phyloP scores from a whole-genome alignment of 78 protist species.

The Thecamonas trahens region DNA sequence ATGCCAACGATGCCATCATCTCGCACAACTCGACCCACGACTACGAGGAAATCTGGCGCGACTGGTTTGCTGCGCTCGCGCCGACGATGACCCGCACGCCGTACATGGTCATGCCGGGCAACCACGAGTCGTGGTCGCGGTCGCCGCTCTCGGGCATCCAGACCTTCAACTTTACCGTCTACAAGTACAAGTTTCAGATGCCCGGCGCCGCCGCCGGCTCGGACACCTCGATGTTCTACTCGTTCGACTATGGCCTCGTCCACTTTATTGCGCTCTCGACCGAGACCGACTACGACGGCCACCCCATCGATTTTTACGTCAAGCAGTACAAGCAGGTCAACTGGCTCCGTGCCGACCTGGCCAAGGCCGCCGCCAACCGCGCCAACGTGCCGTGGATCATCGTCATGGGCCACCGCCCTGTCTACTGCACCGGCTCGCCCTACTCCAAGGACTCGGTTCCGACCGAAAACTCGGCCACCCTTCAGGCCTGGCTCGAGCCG shows the following conservation, averaged over 20 bases:
- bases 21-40: background rate
- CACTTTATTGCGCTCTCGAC: slow-evolving; percentile 23
- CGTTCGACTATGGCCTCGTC: slow-evolving; percentile 20
- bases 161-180: slow-evolving; percentile 5
- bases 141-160: too few relatives aligned
- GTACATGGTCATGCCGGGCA: slow-evolving; percentile 13
- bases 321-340: too few relatives aligned
- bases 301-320: too few relatives aligned
- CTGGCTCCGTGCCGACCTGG: background rate
- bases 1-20: background rate
- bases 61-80: slow-evolving; percentile 2
- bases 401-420: slow-evolving; percentile 29
- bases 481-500: slow-evolving; percentile 7
- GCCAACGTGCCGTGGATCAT: slow-evolving; percentile 32
- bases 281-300: slow-evolving; percentile 7
- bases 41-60: slow-evolving; percentile 1
- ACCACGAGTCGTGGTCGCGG: slow-evolving; percentile 13
- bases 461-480: background rate
- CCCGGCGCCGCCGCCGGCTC: background rate
- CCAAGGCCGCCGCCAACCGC: slow-evolving; percentile 18
- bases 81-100: too few relatives aligned
- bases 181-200: slow-evolving; percentile 18
- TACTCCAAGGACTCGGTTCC: background rate
- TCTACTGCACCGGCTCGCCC: slow-evolving; percentile 9
- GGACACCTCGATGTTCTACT: slow-evolving; percentile 7